These are phyloP conservation scores for Metarhizium brunneum DNA, from an alignment of 2,329 filamentous ascomycete genomes.

Conservation along the genomic window DNA sequence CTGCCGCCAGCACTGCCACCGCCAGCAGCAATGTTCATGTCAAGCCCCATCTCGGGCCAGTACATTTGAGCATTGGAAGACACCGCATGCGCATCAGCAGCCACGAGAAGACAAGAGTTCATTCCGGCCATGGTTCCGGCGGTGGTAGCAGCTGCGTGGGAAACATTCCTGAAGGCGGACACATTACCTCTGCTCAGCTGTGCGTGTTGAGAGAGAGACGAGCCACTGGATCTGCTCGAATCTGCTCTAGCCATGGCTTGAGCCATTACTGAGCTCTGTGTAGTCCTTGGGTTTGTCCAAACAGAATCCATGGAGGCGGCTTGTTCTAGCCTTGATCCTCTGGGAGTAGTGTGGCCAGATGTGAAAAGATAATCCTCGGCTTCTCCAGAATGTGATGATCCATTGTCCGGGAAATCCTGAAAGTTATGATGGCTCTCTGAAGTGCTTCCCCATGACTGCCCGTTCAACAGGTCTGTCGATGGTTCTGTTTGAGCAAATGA, in stretches of 20 bases:
- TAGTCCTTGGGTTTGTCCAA: constrained; percentile 34
- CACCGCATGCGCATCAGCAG: constrained; percentile 36
- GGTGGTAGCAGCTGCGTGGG: constrained; percentile 23
- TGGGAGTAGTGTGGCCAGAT: constrained; percentile 45
- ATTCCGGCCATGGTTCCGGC: constrained; percentile 34
- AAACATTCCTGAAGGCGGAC: constrained; percentile 31
- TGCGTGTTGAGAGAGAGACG: constrained; percentile 40
- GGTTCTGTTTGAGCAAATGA: constrained; percentile 52
- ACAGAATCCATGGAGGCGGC: constrained; percentile 36
- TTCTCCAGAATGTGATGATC: constrained; percentile 41
- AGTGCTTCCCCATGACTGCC: constrained; percentile 47
- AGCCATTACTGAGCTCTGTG: constrained; percentile 21
- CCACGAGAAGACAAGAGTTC: constrained; percentile 42
- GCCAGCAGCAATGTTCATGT: constrained; percentile 32
- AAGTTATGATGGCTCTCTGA: constrained; percentile 53
- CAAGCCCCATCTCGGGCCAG: constrained; percentile 37
- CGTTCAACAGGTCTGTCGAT: constrained; percentile 43
- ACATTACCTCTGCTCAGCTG: constrained; percentile 43
- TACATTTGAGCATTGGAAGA: constrained; percentile 35
- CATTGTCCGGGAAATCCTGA: constrained; percentile 41
- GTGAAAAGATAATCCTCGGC: constrained; percentile 45
- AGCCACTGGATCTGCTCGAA: constrained; percentile 29
- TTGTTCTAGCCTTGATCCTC: constrained; percentile 36
- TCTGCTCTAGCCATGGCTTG: constrained; percentile 30
- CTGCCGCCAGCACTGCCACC: constrained; percentile 8